phyloP scores from a whole-genome alignment of 305 asterid species.

The Fraxinus floribunda region DNA sequence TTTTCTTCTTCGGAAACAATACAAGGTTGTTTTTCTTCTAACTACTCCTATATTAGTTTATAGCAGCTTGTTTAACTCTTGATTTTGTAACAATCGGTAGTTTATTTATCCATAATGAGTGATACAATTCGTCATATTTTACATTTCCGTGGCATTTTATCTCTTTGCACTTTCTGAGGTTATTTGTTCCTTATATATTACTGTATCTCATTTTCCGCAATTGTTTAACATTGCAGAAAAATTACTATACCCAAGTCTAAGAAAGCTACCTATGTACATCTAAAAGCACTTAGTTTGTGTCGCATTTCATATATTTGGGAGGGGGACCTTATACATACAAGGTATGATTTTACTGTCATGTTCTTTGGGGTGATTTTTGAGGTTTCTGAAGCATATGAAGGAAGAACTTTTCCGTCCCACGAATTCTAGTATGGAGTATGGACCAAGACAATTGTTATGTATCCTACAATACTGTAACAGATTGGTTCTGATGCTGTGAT shows the following conservation, averaged over 20 bases:
- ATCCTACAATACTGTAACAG: background rate
- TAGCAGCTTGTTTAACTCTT: background rate
- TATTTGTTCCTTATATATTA: background rate
- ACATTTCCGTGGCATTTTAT: background rate
- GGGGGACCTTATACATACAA: slow-evolving; percentile 64
- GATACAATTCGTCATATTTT: background rate
- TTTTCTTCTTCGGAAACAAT: background rate
- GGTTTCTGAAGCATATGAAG: background rate
- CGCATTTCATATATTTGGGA: slow-evolving; percentile 81
- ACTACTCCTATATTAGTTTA: background rate
- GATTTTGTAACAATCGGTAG: background rate
- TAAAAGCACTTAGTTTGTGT: slow-evolving; percentile 70
- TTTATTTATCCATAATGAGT: background rate
- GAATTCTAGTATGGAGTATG: background rate
- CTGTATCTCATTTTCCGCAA: background rate
- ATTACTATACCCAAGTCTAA: slow-evolving; percentile 70
- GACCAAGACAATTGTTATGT: background rate
- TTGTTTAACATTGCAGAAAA: slow-evolving; percentile 53
- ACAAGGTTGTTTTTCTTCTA: background rate
- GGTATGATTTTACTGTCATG: slow-evolving; percentile 41
- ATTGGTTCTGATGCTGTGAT: background rate
- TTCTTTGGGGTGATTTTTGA: slow-evolving; percentile 1
- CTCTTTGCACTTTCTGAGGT: background rate
- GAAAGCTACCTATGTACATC: slow-evolving; percentile 71
- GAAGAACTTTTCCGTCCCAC: background rate